phyloP scores from a whole-genome alignment of 495 filamentous ascomycete genomes.

The Neurospora sp. region DNA sequence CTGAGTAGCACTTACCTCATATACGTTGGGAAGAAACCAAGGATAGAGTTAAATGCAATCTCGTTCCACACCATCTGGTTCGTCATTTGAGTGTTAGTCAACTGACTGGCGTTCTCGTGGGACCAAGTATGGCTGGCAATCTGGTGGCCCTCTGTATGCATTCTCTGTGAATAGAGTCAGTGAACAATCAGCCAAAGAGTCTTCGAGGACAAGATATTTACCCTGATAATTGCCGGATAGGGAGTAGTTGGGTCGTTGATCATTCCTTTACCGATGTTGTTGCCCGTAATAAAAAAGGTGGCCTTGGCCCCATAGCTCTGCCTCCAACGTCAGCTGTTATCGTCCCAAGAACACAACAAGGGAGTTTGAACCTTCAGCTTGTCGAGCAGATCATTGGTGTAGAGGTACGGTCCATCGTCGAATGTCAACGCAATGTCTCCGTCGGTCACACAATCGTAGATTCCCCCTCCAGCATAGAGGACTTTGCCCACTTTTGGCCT shows the following conservation, averaged over 20 bases:
- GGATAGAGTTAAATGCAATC: conserved; percentile 65
- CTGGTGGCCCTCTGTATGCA: conserved; percentile 73
- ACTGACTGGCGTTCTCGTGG: conserved; percentile 59
- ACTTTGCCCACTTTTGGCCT: conserved; percentile 49
- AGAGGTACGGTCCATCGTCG: conserved; percentile 67
- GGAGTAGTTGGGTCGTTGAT: conserved; percentile 51
- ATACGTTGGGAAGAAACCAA: conserved; percentile 75
- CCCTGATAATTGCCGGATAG: conserved; percentile 50
- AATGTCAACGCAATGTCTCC: conserved; percentile 66
- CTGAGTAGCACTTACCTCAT: conserved; percentile 57
- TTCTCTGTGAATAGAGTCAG: conserved; percentile 24
- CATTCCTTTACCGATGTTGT: conserved; percentile 60
- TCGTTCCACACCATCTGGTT: conserved; percentile 71
- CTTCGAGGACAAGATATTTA: conserved; percentile 13
- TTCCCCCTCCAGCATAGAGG: conserved; percentile 49
- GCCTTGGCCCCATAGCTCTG: conserved; percentile 54
- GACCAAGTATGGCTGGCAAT: conserved; percentile 81
- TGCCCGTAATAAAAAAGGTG: conserved; percentile 73
- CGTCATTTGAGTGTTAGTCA: conserved; percentile 42
- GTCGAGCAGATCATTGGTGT: conserved; percentile 59
- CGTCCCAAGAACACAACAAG: not conserved
- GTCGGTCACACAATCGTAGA: conserved; percentile 53
- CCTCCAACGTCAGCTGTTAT: not conserved
- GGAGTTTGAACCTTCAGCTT: conserved; percentile 37
- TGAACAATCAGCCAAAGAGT: not conserved